Base-by-base conservation (phyloP, 345 rosid genomes). In the Eucalyptus tenuipes region DNA sequence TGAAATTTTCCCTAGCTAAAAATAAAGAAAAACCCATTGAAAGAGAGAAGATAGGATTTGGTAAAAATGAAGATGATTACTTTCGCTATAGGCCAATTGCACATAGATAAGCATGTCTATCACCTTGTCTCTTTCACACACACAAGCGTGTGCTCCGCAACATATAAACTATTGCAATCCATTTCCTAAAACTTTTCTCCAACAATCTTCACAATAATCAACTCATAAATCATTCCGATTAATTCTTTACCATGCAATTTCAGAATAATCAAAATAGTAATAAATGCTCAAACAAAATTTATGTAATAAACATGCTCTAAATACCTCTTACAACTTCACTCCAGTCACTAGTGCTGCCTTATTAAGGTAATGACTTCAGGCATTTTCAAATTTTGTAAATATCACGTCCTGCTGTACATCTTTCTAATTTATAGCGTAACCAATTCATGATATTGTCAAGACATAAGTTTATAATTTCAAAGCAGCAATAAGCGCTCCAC, bases 341-440 rank as follows among this genome's bases (percentile, higher is more conserved):
- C 57, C 0, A 52, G 5, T 52, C 25, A 20, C 25, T 20, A 3
- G 25, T n/a, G n/a, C n/a, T n/a, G n/a, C n/a, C n/a, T n/a, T n/a
- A 52, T 3, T 52, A 52, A 52, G 57, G 57, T 52, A 20, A 8
- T 20, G 25, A 52, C 57, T 8, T 52, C 24, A 0, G 57, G 0
- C 57, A 5, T 55, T 55, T 55, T 55, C 61, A 55, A 55, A 24
- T 55, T 55, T 10, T 55, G 61, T 9, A 9, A 55, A 55, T 55
- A 55, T 55, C 61, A 10, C 27, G 13, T 55, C 29, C 61, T 24
- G 29, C 29, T 9, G 13, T 24, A 24, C 61, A 55, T 55, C 6
- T 55, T 24, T 55, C 13, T 4, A 24, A 55, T 55, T 2, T 55
- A 55, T 5, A 55, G 29, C 3, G 0, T 24, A 55, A 24, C 29